Evolutionary conservation across 768 basidiomycete genomes (phyloP), one percentile per base, ranked within the genome.

Genomic region (Candolleomyces aberdarensis): DNA sequence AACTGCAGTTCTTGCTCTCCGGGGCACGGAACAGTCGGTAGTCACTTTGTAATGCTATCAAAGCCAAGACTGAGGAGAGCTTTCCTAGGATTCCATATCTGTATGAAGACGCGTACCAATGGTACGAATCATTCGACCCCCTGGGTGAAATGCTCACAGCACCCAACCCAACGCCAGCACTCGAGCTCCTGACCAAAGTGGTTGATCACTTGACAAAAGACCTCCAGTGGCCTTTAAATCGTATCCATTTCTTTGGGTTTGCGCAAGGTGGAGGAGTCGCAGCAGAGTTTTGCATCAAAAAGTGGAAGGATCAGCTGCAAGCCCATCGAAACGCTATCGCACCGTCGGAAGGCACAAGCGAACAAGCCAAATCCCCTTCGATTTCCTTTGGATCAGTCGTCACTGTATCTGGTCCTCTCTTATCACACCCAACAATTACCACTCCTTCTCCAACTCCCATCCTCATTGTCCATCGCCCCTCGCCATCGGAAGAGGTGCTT

Each of bases 221-320:
- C 44, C 91, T 87, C 66, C 63, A 72, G 0, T 97, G 94, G 94
- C 76, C 85, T 6, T 66, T 80, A 0, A 60, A 82, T 10, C 78
- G 81, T n/a, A 88, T 97, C 44, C 94, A 97, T 69, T 69, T 94
- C 50, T 91, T 96, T 59, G 94, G 94, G 3, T 97, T 92, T 64
- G 91, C 83, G 0, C 94, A 97, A 71, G 94, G 94, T 0, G 95
- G 92, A 0, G 87, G 80, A 19, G 83, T 94, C 39, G 91, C 86
- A 1, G 81, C 78, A 2, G 94, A 97, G 72, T 78, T 85, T 56
- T 83, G 81, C 0, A 67, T 92, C 6, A 67, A 74, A 39, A 82
- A 78, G 75, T 89, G 86, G 83, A 84, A 76, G 63, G 64, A 67
- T 60, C 73, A 72, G 60, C 52, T 71, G 31, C 63, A 68, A 56